Percentiles rank a stretch among this genome's conserved stretches.
Evolutionary conservation across 345 rosid genomes (phyloP).

Genomic region (Sonneratia alba): DNA sequence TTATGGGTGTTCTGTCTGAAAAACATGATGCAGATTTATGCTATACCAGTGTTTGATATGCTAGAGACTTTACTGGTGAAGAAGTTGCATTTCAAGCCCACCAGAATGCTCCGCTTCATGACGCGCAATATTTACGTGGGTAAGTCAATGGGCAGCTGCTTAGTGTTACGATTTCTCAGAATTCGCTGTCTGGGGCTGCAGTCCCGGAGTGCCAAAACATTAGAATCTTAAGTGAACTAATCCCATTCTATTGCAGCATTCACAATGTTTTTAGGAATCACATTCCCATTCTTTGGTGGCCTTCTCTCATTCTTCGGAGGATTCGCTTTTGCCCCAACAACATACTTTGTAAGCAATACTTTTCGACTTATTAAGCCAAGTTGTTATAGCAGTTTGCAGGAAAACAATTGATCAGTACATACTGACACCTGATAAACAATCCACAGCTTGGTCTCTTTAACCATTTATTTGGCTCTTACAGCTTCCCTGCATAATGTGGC

Average conservation of each 20-base stretch:
- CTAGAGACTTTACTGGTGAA: conserved; percentile 23
- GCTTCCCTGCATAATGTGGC: conserved; percentile 75
- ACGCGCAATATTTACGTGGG: conserved; percentile 23
- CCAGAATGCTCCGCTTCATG: conserved; percentile 15
- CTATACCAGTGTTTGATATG: conserved; percentile 37
- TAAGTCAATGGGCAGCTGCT: conserved; percentile 8
- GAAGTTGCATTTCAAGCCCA: conserved; percentile 22
- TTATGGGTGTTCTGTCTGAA: not conserved
- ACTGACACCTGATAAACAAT: not conserved
- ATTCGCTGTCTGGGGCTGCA: not conserved
- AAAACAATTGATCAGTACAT: too few relatives aligned
- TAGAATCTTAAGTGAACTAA: not conserved
- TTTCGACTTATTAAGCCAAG: not conserved
- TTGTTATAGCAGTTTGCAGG: not conserved
- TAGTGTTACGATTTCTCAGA: not conserved
- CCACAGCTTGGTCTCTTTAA: not conserved
- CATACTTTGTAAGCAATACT: conserved; percentile 50
- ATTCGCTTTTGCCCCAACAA: conserved; percentile 76
- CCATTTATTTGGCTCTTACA: conserved; percentile 7
- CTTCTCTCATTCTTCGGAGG: conserved; percentile 66
- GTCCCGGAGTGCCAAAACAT: not conserved
- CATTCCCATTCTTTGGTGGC: conserved; percentile 69
- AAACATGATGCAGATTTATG: conserved; percentile 16
- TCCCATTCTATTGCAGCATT: conserved; percentile 22
- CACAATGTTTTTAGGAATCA: conserved; percentile 62